phyloP scores from a whole-genome alignment of 2,329 filamentous ascomycete species.

The Sphaerostilbella broomeana region DNA sequence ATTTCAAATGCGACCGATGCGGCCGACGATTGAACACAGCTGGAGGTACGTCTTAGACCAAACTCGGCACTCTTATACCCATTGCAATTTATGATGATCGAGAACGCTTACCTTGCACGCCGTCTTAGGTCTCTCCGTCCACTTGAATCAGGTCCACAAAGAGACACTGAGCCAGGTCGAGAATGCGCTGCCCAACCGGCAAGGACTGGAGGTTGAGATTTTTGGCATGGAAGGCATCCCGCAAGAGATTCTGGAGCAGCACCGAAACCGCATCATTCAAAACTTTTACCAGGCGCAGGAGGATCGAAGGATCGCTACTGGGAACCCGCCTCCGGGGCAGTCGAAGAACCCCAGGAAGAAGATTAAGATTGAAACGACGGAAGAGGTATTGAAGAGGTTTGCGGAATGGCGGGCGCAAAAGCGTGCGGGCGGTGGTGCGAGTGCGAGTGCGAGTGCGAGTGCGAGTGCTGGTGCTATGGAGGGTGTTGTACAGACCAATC shows the following conservation, averaged over 20 bases:
- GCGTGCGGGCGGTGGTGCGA: conserved; percentile 49
- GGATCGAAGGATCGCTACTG: conserved; percentile 73
- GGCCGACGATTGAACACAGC: conserved; percentile 84
- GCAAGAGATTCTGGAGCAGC: conserved; percentile 72
- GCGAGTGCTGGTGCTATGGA: conserved; percentile 43
- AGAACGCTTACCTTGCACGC: conserved; percentile 3
- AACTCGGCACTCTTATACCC: background rate
- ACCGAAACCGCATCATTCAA: conserved; percentile 79
- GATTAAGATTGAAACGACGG: conserved; percentile 64
- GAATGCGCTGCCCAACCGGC: conserved; percentile 82
- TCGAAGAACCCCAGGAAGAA: conserved; percentile 62
- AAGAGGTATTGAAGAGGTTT: conserved; percentile 73
- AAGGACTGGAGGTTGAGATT: conserved; percentile 85
- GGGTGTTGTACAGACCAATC: conserved; percentile 18
- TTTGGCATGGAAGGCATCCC: conserved; percentile 98
- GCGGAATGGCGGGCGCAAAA: conserved; percentile 68
- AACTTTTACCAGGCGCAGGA: conserved; percentile 81
- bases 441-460: conserved; percentile 46
- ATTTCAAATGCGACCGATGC: conserved; percentile 95
- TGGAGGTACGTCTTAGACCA: conserved; percentile 57
- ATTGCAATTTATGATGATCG: background rate
- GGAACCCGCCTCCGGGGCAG: conserved; percentile 69
- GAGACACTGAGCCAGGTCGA: conserved; percentile 82
- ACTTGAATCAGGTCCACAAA: conserved; percentile 98
- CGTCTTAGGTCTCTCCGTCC: conserved; percentile 76